These are phyloP conservation scores for Coniochaeta hoffmannii DNA, from an alignment of 2,329 filamentous ascomycete species.

Conservation along the genomic window DNA sequence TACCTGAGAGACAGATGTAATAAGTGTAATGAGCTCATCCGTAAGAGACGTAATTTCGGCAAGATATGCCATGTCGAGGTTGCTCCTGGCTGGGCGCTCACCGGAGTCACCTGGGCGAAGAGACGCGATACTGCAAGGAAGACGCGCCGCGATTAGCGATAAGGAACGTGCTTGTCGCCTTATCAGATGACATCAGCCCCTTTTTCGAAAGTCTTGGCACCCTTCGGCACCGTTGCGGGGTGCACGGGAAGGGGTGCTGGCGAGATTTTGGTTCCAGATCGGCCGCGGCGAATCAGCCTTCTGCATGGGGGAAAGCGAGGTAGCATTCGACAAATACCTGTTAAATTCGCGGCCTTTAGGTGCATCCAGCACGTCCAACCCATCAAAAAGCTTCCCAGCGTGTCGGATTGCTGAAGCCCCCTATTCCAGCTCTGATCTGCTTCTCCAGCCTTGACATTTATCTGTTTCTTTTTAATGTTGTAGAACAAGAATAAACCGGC, in stretches of 20 bases:
- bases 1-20: background rate
- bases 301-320: background rate
- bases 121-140: background rate
- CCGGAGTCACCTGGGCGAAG: no score
- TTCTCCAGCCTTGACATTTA: background rate
- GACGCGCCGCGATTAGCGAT: conserved; percentile 1
- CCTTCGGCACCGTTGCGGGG: background rate
- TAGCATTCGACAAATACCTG: background rate
- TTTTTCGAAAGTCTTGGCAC: background rate
- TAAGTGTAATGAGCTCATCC: conserved; percentile 56
- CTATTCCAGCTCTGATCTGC: background rate
- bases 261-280: conserved; percentile 1
- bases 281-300: background rate
- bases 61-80: conserved; percentile 57
- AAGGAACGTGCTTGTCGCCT: background rate
- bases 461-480: background rate
- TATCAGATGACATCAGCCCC: conserved; percentile 2
- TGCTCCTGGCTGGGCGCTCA: background rate
- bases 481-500: background rate
- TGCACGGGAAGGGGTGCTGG: background rate
- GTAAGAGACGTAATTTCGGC: conserved; percentile 56
- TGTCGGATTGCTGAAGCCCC: background rate
- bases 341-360: background rate
- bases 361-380: background rate
- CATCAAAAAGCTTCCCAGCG: background rate